Percentiles rank a stretch among this genome's conserved stretches.
Evolutionary conservation across 495 filamentous ascomycete genomes (phyloP).

Genomic region (Podospora anserina): DNA sequence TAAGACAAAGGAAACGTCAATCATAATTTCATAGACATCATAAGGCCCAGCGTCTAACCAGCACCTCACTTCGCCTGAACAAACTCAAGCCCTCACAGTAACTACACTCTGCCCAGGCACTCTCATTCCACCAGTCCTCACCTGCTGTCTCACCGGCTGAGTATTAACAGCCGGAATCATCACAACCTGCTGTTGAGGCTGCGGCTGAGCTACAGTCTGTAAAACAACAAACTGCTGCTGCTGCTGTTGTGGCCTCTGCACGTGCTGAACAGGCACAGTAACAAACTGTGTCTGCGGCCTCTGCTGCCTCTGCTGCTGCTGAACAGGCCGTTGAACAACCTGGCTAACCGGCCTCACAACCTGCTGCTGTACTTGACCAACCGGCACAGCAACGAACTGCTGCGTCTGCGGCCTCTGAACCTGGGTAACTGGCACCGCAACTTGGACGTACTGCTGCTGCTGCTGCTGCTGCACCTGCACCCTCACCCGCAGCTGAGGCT

Average conservation of each 20-base stretch:
- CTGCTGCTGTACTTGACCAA: neutral
- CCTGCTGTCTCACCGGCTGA: neutral
- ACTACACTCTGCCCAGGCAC: slow-evolving; percentile 5
- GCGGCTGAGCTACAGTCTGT: neutral
- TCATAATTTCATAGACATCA: neutral
- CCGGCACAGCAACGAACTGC: neutral
- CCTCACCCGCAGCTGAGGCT: neutral
- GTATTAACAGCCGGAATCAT: neutral
- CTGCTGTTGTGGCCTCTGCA: neutral
- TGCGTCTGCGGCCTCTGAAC: neutral
- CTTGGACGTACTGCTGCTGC: neutral
- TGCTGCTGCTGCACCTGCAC: neutral
- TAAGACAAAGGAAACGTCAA: neutral
- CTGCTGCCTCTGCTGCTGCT: slow-evolving; percentile 9
- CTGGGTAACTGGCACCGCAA: neutral
- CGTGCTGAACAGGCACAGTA: neutral
- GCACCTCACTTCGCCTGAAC: neutral
- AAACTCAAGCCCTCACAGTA: neutral
- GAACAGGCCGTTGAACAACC: neutral
- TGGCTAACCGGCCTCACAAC: neutral
- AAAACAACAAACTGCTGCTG: slow-evolving; percentile 5
- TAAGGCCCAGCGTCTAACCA: neutral
- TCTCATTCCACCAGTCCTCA: neutral
- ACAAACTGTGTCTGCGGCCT: neutral
- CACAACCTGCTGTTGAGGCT: slow-evolving; percentile 2